phyloP scores from a whole-genome alignment of 352 stramenopile species.

The Thraustochytrium striatum region DNA sequence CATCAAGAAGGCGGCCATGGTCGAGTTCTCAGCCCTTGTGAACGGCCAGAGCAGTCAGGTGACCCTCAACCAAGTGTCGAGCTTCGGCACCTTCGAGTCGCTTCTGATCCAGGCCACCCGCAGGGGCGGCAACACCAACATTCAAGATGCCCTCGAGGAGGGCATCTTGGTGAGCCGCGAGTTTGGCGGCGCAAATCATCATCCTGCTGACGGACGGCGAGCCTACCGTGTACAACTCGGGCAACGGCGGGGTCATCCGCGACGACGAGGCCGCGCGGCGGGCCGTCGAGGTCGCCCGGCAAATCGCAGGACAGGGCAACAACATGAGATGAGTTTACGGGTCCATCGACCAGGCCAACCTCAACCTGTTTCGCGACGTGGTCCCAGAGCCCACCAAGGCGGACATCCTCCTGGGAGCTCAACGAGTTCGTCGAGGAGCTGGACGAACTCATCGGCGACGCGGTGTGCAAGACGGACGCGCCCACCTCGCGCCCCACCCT shows the following conservation, averaged over 20 bases:
- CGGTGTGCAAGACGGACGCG: conserved; percentile 2
- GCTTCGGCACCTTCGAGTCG: background rate
- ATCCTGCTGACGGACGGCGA: conserved; percentile 36
- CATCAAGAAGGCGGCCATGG: background rate
- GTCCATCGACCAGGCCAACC: background rate
- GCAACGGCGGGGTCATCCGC: too few relatives aligned
- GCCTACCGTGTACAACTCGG: background rate
- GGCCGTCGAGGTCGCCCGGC: too few relatives aligned
- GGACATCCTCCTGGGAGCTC: conserved; percentile 3
- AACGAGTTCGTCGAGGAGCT: background rate
- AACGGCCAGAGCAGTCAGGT: background rate
- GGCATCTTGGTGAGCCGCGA: background rate
- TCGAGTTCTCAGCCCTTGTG: background rate
- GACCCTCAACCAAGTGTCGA: background rate
- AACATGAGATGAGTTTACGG: background rate
- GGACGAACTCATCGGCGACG: background rate
- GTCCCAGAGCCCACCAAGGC: background rate
- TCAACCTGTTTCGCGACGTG: background rate
- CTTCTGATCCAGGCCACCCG: background rate
- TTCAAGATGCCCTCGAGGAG: background rate
- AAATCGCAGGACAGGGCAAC: background rate
- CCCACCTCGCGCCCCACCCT: background rate
- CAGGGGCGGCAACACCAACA: conserved; percentile 21
- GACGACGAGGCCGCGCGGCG: too few relatives aligned
- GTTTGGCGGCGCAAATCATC: background rate